These are phyloP conservation scores for Pyrrhoderma lamaoense DNA, from an alignment of 1,284 basidiomycete species.

Conservation along the genomic window DNA sequence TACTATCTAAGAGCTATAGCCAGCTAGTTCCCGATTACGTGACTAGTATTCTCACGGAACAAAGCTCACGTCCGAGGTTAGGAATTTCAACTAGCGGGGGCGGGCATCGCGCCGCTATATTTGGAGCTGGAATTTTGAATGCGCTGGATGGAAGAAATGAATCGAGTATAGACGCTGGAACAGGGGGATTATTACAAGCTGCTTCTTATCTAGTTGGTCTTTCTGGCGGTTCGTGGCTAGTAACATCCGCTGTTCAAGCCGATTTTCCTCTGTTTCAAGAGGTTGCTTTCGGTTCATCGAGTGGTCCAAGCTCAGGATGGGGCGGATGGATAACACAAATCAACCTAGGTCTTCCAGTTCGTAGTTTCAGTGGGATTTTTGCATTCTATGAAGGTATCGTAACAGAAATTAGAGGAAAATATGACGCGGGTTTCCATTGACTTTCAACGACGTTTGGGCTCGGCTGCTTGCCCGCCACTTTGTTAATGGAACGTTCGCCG, in stretches of 20 bases:
- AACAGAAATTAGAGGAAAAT: slow-evolving; percentile 30
- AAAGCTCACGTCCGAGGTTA: slow-evolving; percentile 28
- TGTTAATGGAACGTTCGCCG: slow-evolving; percentile 30
- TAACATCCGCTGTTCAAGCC: slow-evolving; percentile 34
- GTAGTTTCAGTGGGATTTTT: slow-evolving; percentile 6
- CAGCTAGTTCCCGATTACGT: slow-evolving; percentile 30
- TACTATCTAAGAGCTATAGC: slow-evolving; percentile 19
- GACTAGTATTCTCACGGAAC: slow-evolving; percentile 27
- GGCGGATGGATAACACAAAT: slow-evolving; percentile 32
- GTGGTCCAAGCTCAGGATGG: slow-evolving; percentile 20
- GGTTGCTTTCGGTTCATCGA: slow-evolving; percentile 29
- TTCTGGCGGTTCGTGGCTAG: slow-evolving; percentile 36
- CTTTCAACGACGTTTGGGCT: slow-evolving; percentile 31
- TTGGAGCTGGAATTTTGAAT: slow-evolving; percentile 42
- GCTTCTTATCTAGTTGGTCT: slow-evolving; percentile 37
- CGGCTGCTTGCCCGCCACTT: slow-evolving; percentile 34
- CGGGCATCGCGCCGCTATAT: slow-evolving; percentile 41
- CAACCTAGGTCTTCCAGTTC: slow-evolving; percentile 22
- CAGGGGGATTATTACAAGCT: slow-evolving; percentile 45
- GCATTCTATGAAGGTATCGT: slow-evolving; percentile 25
- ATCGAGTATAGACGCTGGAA: slow-evolving; percentile 33
- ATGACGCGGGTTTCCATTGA: slow-evolving; percentile 26
- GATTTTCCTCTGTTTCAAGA: slow-evolving; percentile 34
- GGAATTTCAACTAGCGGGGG: slow-evolving; percentile 42
- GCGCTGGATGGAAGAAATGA: slow-evolving; percentile 43